Evolutionary conservation across 805 yeast species (phyloP).

Genomic region (Cyberlindnera euphorbiae): DNA sequence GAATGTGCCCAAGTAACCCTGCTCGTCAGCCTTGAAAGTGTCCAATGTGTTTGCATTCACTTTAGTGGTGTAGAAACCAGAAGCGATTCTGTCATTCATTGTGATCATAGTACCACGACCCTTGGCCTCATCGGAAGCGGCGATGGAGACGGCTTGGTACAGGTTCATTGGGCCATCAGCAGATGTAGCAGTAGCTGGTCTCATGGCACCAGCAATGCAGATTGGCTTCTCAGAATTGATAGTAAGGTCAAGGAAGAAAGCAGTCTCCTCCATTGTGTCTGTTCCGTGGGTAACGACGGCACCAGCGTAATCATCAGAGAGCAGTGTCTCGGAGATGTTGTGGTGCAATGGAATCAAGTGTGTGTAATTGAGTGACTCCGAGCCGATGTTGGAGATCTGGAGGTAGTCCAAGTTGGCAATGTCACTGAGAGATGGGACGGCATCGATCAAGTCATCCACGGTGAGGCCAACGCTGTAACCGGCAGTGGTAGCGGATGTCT

Average conservation of each 20-base stretch:
- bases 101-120: slow-evolving; percentile 60
- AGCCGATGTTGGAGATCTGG: slow-evolving; percentile 46
- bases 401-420: slow-evolving; percentile 45
- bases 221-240: slow-evolving; percentile 31
- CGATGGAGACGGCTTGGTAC: slow-evolving; percentile 62
- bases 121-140: slow-evolving; percentile 42
- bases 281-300: slow-evolving; percentile 68
- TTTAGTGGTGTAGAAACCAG: slow-evolving; percentile 64
- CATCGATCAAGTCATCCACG: slow-evolving; percentile 44
- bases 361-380: slow-evolving; percentile 47
- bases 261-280: slow-evolving; percentile 64
- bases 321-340: slow-evolving; percentile 41
- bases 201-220: slow-evolving; percentile 53
- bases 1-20: slow-evolving; percentile 65
- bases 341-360: slow-evolving; percentile 42
- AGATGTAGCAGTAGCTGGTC: slow-evolving; percentile 67
- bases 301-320: slow-evolving; percentile 42
- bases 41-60: slow-evolving; percentile 64
- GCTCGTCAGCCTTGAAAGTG: slow-evolving; percentile 59
- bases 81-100: slow-evolving; percentile 60
- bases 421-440: slow-evolving; percentile 51
- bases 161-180: slow-evolving; percentile 73
- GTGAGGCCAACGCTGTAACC: slow-evolving; percentile 51
- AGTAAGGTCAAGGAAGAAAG: slow-evolving; percentile 54
- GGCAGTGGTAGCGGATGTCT: slow-evolving; percentile 43